Conservation (phyloP, 768 basidiomycete species). For the Gymnopilus junonius region DNA sequence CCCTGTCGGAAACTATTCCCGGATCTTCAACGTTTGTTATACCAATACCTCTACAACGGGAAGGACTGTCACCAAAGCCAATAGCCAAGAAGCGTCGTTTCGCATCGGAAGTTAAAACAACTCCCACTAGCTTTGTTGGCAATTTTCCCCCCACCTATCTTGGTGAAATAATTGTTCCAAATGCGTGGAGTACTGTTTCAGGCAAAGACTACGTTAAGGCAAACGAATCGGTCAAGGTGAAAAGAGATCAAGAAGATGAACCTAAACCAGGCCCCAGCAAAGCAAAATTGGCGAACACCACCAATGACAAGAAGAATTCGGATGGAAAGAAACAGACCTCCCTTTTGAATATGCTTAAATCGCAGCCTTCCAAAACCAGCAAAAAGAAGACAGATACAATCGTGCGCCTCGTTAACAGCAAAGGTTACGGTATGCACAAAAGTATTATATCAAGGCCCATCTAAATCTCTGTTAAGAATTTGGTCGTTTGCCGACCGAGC, state of each 20-base stretch:
- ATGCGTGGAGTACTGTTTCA: slow-evolving; percentile 81
- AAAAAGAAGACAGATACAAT: slow-evolving; percentile 66
- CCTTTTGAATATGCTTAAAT: slow-evolving; percentile 68
- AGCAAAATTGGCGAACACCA: slow-evolving; percentile 19
- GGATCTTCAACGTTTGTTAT: background rate
- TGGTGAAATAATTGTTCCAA: slow-evolving; percentile 69
- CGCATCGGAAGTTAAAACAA: slow-evolving; percentile 29
- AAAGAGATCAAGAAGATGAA: slow-evolving; percentile 54
- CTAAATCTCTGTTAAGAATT: slow-evolving; percentile 55
- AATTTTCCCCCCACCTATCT: slow-evolving; percentile 50
- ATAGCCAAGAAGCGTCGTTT: slow-evolving; percentile 56
- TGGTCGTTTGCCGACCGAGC: slow-evolving; percentile 72
- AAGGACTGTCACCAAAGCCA: slow-evolving; percentile 8
- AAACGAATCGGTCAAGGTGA: slow-evolving; percentile 63
- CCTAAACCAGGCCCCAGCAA: slow-evolving; percentile 30
- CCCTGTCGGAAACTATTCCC: background rate
- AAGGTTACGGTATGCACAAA: slow-evolving; percentile 61
- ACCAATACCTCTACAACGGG: background rate
- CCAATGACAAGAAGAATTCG: slow-evolving; percentile 41
- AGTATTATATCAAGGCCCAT: background rate
- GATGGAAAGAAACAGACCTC: slow-evolving; percentile 67
- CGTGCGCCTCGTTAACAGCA: slow-evolving; percentile 65
- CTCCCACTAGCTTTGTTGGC: background rate
- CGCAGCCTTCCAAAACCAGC: slow-evolving; percentile 46
- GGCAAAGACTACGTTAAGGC: slow-evolving; percentile 71